Base-by-base conservation (phyloP, 140 eudicot genomes). In the Flaveria floridana region DNA sequence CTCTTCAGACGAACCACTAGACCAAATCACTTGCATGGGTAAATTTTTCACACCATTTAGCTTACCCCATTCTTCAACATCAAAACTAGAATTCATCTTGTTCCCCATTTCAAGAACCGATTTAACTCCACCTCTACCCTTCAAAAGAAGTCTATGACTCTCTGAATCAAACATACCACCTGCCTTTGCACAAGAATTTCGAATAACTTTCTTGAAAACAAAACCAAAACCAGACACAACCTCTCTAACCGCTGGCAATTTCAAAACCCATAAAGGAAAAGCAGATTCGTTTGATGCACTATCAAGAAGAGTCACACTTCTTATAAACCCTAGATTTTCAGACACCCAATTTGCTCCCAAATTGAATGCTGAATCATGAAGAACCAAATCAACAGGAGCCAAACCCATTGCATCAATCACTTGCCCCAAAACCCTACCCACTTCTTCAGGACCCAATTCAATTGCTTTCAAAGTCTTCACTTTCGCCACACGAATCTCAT, bases 341-440 rank as follows among this genome's bases (percentile, higher is more conserved):
- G 80, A 76, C 73, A 89, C 86, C 98, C 98, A 89, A 81, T 89
- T 89, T 2, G 93, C 95, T 37, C 88, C 87, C 79, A 93, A 78
- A 59, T 69, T 80, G 34, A 91, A 82, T 5, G 96, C 95, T 2
- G 96, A 87, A 85, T 93, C 98, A 72, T 93, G 98, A 70, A 93
- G 69, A 18, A 93, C 91, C 83, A 93, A 82, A 82, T 87, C 91
- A 65, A 93, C 95, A 50, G 82, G 89, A 0, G 70, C 87, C 30
- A 93, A 83, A 39, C 86, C 96, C 83, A 89, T 37, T n/a, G 89
- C 73, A 39, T 89, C 91, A 76, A 89, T 77, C 56, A 93, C 96
- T 73, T 89, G 93, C 26, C 84, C 82, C 80, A 89, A 80, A 79
- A 89, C 91, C 78, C 93, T 85, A 34, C 95, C 96, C 84, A 83